Base-by-base conservation (phyloP, 2,329 filamentous ascomycete genomes). In the Epicoccum sorghinum region DNA sequence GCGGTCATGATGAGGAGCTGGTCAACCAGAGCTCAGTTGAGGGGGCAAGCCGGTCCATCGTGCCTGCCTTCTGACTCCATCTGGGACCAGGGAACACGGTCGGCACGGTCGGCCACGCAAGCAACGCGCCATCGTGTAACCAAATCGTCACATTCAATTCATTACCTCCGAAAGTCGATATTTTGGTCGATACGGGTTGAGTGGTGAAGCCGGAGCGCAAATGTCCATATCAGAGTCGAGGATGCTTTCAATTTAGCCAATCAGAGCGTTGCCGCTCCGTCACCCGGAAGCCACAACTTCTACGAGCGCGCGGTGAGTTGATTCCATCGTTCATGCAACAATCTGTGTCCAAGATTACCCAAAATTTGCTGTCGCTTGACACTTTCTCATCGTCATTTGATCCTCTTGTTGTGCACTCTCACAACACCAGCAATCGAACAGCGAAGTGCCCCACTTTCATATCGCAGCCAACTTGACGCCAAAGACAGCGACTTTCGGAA, bases 171-270 rank as follows among this genome's bases (percentile, higher is more conserved):
- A 18, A 29, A 29, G 27, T 29, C 9, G 6, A 29, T 29, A 9
- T 6, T 29, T 29, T 9, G 9, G 27, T 29, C 27, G 27, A 9
- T 6, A 29, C 9, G 9, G 27, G 6, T 29, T 6, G 43, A 30
- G 25, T 9, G 9, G 33, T 37, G 14, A 10, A 47, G 37, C 18
- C 32, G 29, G 18, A 25, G 13, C 36, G 27, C 6, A 27, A 22
- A 30, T 25, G 45, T 37, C 37, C 23, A 39, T 37, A 24, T 29
- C 57, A 18, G 23, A 40, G 49, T 52, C 46, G 23, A 38, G 49
- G 49, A 52, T 55, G 63, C 57, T 66, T 53, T 61, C 57, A 59
- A 67, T 55, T 36, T 68, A 42, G 18, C 65, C 61, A 66, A 68
- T 67, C 62, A 65, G 47, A 58, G 38, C 53, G 24, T 37, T 45